Evolutionary conservation across 495 filamentous ascomycete genomes (phyloP).

Genomic region (Entonaema liquescens): DNA sequence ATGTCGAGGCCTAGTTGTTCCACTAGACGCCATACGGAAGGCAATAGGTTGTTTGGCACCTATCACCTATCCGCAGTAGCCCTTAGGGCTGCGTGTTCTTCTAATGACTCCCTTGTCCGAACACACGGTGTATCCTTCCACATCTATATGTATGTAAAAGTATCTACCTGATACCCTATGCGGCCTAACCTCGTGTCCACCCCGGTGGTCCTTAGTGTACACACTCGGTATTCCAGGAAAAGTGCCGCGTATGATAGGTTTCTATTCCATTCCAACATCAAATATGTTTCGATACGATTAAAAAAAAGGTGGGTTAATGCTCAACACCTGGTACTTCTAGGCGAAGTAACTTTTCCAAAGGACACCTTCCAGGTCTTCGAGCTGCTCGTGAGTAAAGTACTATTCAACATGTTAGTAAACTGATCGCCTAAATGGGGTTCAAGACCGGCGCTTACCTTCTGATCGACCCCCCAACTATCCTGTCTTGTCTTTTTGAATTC

Average conservation of each 20-base stretch:
- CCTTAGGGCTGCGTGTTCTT: neutral
- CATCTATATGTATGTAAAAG: constrained; percentile 29
- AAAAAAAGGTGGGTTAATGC: neutral
- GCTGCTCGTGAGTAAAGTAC: constrained; percentile 91
- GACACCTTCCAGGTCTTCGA: constrained; percentile 95
- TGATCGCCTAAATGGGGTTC: neutral
- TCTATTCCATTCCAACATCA: neutral
- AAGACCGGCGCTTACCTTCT: constrained; percentile 72
- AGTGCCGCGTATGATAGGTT: neutral
- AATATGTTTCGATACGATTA: neutral
- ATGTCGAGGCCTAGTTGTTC: neutral
- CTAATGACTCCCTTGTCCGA: constrained; percentile 15
- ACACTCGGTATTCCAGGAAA: constrained; percentile 19
- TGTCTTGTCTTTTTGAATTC: constrained; percentile 99
- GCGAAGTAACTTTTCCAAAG: constrained; percentile 99
- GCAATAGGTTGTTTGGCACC: neutral
- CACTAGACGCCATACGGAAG: neutral
- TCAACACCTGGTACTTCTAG: constrained; percentile 47
- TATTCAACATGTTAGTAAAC: constrained; percentile 55
- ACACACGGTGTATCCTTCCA: constrained; percentile 5
- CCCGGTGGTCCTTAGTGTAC: constrained; percentile 6
- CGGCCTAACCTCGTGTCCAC: constrained; percentile 2
- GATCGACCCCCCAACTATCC: constrained; percentile 98
- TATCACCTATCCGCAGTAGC: neutral
- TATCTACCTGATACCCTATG: neutral